These are phyloP conservation scores for Neonectria magnoliae DNA, from an alignment of 2,329 filamentous ascomycete genomes.

Conservation along the genomic window DNA sequence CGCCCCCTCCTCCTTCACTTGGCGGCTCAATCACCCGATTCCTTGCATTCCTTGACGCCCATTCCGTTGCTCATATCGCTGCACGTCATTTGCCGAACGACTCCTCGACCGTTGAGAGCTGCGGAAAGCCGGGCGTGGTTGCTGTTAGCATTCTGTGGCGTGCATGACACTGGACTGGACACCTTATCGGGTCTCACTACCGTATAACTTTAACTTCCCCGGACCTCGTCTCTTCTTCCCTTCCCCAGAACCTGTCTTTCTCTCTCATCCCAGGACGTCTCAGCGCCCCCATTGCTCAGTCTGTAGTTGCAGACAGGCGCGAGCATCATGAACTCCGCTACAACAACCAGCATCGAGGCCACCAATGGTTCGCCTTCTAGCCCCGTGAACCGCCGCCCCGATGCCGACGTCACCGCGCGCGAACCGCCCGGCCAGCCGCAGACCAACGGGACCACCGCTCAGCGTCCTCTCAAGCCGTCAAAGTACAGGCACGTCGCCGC, in stretches of 20 bases:
- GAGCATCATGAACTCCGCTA: constrained; percentile 54
- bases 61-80: constrained; percentile 24
- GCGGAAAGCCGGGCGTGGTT: constrained; percentile 11
- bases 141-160: constrained; percentile 12
- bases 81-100: constrained; percentile 12
- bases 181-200: constrained; percentile 26
- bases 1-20: constrained; percentile 24
- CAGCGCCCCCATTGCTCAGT: constrained; percentile 18
- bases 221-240: neutral
- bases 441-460: constrained; percentile 37
- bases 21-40: constrained; percentile 26
- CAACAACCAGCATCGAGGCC: constrained; percentile 49
- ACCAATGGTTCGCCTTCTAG: constrained; percentile 38
- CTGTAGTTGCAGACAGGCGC: constrained; percentile 30
- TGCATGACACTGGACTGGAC: constrained; percentile 8
- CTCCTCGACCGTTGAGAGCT: constrained; percentile 18
- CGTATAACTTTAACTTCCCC: constrained; percentile 18
- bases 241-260: neutral
- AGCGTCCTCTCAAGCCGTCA: constrained; percentile 35
- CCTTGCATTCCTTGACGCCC: constrained; percentile 34
- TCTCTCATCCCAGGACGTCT: constrained; percentile 1
- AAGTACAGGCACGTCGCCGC: constrained; percentile 95
- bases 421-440: constrained; percentile 29
- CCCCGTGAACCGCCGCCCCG: constrained; percentile 40
- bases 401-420: constrained; percentile 41